Base-by-base conservation (phyloP, 2,329 filamentous ascomycete genomes). In the Diaporthe nobilis region DNA sequence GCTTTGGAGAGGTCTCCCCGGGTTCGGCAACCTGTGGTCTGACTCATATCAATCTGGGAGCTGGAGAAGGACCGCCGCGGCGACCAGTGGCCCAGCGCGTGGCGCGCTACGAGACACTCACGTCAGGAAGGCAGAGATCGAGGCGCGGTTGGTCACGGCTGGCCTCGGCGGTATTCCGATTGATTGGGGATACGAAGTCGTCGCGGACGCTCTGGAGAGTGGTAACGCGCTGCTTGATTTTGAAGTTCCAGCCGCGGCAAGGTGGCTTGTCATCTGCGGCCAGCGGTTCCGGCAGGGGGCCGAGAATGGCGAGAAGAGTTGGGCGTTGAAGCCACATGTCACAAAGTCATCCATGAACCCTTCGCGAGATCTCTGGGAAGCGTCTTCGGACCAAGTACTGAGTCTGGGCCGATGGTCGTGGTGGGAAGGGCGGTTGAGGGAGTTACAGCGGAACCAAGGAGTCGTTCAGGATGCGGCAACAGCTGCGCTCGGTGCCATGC, bases 101-200 rank as follows among this genome's bases (percentile, higher is more conserved):
- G 28, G 22, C 31, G 31, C 55, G 15, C 55, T 58, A 1, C 55
- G 55, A 58, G 55, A 37, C 31, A 34, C 31, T 12, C 31, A 58
- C 55, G 28, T 58, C 10, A 58, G 55, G 31, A 58, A 58, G 55
- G 55, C 55, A 34, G 55, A 58, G 55, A 15, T 58, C 13, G 53
- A 58, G 28, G 55, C 55, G 17, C 31, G 28, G 7, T 34, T 58
- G 4, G 28, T 34, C 31, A 37, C 34, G 4, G 34, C 31, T 58
- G 55, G 55, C 31, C 17, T 58, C 55, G 34, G 55, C 22, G 31
- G 10, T 15, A 34, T 37, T n/a, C 28, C 31, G 4, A 37, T n/a
- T n/a, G 55, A 58, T n/a, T 58, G 31, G 55, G 31, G 31, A n/a
- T 37, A 37, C 15, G 31, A 58, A n/a, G 55, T 58, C 31, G 31